Evolutionary conservation across 441 rosid genomes (phyloP).

Genomic region (Adansonia grandidieri): DNA sequence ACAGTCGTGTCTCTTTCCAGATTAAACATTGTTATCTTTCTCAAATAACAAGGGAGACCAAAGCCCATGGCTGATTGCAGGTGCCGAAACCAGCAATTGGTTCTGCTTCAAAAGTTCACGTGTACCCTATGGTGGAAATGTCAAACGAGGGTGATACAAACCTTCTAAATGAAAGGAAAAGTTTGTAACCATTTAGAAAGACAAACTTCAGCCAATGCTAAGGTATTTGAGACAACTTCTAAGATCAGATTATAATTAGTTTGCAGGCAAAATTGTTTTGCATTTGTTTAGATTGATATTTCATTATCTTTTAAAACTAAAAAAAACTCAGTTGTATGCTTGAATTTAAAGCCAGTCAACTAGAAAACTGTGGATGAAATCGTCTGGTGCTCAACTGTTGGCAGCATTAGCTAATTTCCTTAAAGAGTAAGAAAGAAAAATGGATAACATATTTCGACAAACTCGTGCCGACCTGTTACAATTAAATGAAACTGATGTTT

Average conservation of each 20-base stretch:
- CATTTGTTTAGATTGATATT: not conserved
- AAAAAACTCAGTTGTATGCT: not conserved
- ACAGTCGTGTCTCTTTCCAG: too few species aligned
- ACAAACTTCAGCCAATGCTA: not conserved
- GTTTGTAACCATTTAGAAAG: not conserved
- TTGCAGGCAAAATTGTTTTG: not conserved
- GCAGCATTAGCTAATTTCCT: constrained; percentile 1
- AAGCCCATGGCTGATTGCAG: too few species aligned
- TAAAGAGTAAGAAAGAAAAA: not conserved
- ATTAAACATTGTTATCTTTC: too few species aligned
- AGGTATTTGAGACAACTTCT: not conserved
- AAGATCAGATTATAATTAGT: not conserved
- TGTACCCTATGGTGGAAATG: not conserved
- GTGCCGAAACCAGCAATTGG: too few species aligned
- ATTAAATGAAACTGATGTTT: not conserved
- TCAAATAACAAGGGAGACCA: too few species aligned
- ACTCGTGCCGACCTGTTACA: not conserved
- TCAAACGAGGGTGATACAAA: too few species aligned
- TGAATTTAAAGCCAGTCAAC: constrained; percentile 3
- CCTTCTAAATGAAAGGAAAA: not conserved
- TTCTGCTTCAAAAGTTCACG: not conserved
- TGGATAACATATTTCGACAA: constrained; percentile 7
- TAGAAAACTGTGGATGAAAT: not conserved
- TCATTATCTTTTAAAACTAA: not conserved
- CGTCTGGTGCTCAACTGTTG: not conserved